Base-by-base conservation (phyloP, 441 rosid genomes). In the Biscutella laevigata region DNA sequence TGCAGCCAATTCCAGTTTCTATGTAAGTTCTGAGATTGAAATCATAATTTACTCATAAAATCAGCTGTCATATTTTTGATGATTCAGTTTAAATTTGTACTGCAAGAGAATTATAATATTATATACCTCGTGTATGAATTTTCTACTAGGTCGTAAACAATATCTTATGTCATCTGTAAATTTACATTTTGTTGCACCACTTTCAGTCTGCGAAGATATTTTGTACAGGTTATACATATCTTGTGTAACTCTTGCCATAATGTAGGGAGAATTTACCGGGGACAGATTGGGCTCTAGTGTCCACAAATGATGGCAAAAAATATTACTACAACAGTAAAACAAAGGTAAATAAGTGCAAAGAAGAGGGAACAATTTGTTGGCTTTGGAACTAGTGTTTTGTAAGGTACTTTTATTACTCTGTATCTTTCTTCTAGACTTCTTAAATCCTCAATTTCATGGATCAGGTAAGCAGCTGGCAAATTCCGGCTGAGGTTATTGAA, bases 391-490 rank as follows among this genome's bases (percentile, higher is more conserved):
- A 51, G 8, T 57, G 12, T 14, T 34, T 7, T 47, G 33, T n/a
- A n/a, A n/a, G n/a, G n/a, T n/a, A n/a, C n/a, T n/a, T n/a, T n/a
- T n/a, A n/a, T 9, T 40, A 20, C 25, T 19, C 24, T 33, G 30
- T 38, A 33, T 24, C 12, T 15, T 20, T 33, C 34, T 39, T 26
- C 57, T 30, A 24, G n/a, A 21, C 33, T 30, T 56, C 11, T 42
- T 28, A 62, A 54, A 55, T 12, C 48, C 59, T 67, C 41, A 45
- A 21, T 51, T 47, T 53, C 47, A 26, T 59, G 48, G 44, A 62
- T 57, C 80, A 94, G 96, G 61, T 83, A 55, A 94, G 91, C 74
- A 89, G 99, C 76, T 94, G 99, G 99, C 97, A 89, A 76, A 70
- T 94, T 39, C 99, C 99, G 1, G 51, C 48, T 21, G 99, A 94